Evolutionary conservation across 1,139 yeast species (phyloP).

Genomic region (Pichia sp.): DNA sequence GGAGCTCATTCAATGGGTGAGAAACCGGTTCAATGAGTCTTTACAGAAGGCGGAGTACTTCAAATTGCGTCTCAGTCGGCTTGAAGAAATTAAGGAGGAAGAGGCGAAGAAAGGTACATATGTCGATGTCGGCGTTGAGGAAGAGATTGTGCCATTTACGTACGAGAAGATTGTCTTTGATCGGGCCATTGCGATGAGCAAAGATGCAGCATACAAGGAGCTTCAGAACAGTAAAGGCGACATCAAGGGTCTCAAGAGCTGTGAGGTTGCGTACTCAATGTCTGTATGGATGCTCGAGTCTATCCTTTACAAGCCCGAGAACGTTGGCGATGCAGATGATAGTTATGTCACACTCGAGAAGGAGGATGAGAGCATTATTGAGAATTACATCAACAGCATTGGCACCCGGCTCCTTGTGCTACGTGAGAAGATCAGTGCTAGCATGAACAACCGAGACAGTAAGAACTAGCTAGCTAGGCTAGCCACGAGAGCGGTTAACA

Average conservation of each 20-base stretch:
- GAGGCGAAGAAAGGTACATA: neutral
- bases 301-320: slow-evolving; percentile 51
- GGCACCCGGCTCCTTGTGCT: slow-evolving; percentile 60
- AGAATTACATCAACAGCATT: slow-evolving; percentile 67
- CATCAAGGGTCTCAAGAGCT: slow-evolving; percentile 29
- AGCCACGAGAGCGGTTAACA: too few species aligned
- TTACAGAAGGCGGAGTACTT: slow-evolving; percentile 83
- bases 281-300: slow-evolving; percentile 96
- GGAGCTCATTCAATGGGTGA: slow-evolving; percentile 85
- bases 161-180: slow-evolving; percentile 88
- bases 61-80: slow-evolving; percentile 47
- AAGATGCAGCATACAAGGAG: slow-evolving; percentile 86
- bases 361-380: slow-evolving; percentile 69
- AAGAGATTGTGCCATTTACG: too few species aligned
- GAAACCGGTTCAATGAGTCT: slow-evolving; percentile 83
- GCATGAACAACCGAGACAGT: too few species aligned
- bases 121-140: slow-evolving; percentile 1
- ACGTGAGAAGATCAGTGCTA: slow-evolving; percentile 36
- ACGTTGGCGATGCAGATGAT: slow-evolving; percentile 21
- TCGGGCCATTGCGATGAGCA: slow-evolving; percentile 86
- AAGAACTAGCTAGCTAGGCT: too few species aligned
- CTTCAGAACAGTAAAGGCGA: slow-evolving; percentile 31
- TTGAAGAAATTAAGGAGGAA: slow-evolving; percentile 27
- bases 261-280: slow-evolving; percentile 85
- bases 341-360: slow-evolving; percentile 46